Percentiles rank a stretch among this genome's conserved stretches.
Conservation (phyloP, 768 basidiomycete genomes). For the Amanita rubescens region DNA sequence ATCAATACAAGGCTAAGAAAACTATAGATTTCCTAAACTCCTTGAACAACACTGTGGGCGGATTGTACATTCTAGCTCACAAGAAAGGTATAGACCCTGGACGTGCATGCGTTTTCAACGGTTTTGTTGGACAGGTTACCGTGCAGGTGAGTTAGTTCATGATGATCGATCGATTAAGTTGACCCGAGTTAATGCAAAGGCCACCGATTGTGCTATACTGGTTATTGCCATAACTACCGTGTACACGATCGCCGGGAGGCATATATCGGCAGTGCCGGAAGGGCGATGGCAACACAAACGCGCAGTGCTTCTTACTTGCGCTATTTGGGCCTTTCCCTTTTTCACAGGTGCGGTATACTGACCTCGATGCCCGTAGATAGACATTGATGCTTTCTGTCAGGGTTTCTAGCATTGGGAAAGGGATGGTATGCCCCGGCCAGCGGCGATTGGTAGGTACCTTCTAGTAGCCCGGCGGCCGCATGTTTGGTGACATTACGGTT, state of each 20-base stretch:
- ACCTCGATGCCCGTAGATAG: not conserved
- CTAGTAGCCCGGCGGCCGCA: not conserved
- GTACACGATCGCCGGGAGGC: not conserved
- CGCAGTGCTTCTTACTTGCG: not conserved
- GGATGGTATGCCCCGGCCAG: slow-evolving; percentile 10
- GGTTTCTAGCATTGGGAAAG: slow-evolving; percentile 10
- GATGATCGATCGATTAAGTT: not conserved
- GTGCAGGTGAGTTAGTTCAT: slow-evolving; percentile 1
- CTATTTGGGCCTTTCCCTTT: slow-evolving; percentile 1
- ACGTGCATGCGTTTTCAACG: slow-evolving; percentile 7
- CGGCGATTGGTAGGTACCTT: slow-evolving; percentile 7
- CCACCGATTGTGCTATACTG: slow-evolving; percentile 8
- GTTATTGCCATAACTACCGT: slow-evolving; percentile 4
- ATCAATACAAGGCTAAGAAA: not conserved
- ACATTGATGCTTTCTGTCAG: not conserved
- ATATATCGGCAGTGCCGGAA: too few relatives aligned
- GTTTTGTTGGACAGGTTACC: slow-evolving; percentile 8
- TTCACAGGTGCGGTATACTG: slow-evolving; percentile 4
- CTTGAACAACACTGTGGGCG: slow-evolving; percentile 4
- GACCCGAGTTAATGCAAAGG: not conserved
- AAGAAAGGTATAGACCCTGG: not conserved
- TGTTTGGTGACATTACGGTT: not conserved
- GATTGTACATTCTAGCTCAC: slow-evolving; percentile 5
- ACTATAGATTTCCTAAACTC: slow-evolving; percentile 8
- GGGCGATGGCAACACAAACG: not conserved